Base-by-base conservation (phyloP, 768 basidiomycete genomes). In the Boletus eberwhitei region DNA sequence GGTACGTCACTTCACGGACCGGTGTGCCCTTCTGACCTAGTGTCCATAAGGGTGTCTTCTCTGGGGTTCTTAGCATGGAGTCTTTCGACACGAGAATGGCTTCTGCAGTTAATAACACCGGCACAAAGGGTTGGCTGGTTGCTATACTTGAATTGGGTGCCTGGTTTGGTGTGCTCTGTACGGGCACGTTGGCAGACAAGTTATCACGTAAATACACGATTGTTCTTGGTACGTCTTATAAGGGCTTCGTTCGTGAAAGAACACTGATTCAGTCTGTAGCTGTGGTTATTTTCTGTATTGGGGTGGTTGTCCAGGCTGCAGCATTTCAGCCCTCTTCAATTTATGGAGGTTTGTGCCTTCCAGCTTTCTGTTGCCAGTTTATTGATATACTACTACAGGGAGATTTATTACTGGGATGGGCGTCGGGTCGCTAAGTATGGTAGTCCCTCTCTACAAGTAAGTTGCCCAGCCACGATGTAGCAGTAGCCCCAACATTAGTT, bases 341-440 rank as follows among this genome's bases (percentile, higher is more conserved):
- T 65, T 88, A 78, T 66, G 88, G 84, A 67, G 87, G 76, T 68
- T 51, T n/a, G 53, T 38, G 9, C n/a, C 31, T 44, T 44, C 19
- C 16, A 22, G 35, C 19, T 41, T 44, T 19, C 0, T 47, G 40
- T 34, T 21, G 11, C 11, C 31, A 11, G 13, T 46, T 48, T 32
- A 31, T 36, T 31, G 13, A 53, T 21, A 40, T 37, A 16, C 16
- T 5, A 11, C 3, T 6, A 5, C 55, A 71, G 76, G 88, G 49
- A 83, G 89, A 26, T 90, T 88, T 60, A 71, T 91, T 49, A 89
- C 87, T 48, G 90, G 90, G 78, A 71, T 90, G 42, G 90, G 88
- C 46, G 87, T 92, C 17, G 90, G 90, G 12, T 87, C 88, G 3
- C 73, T 91, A 21, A 87, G 85, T 61, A 90, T 90, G 87, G 79